Base-by-base conservation (phyloP, 768 basidiomycete genomes). In the Russula griseocarnosa region DNA sequence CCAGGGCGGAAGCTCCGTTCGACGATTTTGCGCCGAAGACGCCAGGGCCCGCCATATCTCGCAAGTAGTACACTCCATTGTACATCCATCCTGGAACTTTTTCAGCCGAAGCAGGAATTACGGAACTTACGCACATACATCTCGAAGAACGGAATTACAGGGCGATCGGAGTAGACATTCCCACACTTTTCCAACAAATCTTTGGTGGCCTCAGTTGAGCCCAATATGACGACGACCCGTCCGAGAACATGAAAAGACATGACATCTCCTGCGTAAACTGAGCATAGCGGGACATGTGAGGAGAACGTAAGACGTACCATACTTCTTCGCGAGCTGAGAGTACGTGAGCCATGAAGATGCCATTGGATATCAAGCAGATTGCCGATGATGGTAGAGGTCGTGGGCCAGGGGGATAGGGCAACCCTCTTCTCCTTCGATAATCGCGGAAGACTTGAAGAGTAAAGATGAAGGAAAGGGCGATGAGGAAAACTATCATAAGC, bases 131-230 rank as follows among this genome's bases (percentile, higher is more conserved):
- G 34, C 8, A 1, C 61, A 6, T 42, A 66, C 65, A 66, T 64
- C 10, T 59, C 57, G 16, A 54, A 32, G 30, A 66, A 30, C n/a
- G 61, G 50, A 30, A 40, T 32, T 16, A 3, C 22, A 3, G 56
- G 32, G 14, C 65, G 62, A 34, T 59, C 61, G 9, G 57, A 58
- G 46, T 47, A 66, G 28, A 38, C 79, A 26, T 77, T 67, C 57
- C 82, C 79, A 57, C 81, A 76, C 69, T 78, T 83, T 47, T 83
- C 83, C 34, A 86, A 73, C 28, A 86, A 72, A 62, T 80, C 81
- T 10, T 74, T 74, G 38, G 79, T 76, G 9, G 76, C 78, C 62
- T 78, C 74, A 62, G 74, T 65, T 61, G 77, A 78, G 70, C 79
- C 82, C 42, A 86, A 71, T 60, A 86, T 72, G 55, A 85, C 67